Conservation (phyloP, 1,139 yeast genomes). For the Hansenula sp. region DNA sequence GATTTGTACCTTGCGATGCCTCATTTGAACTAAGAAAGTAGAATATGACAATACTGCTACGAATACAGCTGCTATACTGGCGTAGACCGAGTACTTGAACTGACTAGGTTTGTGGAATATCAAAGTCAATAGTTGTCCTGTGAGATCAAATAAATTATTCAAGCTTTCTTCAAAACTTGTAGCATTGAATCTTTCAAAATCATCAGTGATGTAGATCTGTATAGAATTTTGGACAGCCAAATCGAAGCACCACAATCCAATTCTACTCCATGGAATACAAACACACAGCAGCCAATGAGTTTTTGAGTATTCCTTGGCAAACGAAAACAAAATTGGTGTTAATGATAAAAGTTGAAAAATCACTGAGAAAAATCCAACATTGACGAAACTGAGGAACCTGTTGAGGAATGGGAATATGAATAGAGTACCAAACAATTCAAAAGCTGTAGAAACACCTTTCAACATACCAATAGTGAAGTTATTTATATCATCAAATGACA, state of each 20-base stretch:
- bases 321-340: slow-evolving; percentile 13
- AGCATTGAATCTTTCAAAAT: slow-evolving; percentile 26
- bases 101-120: slow-evolving; percentile 28
- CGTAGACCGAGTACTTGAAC: slow-evolving; percentile 26
- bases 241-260: slow-evolving; percentile 39
- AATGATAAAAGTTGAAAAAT: slow-evolving; percentile 19
- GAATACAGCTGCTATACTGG: slow-evolving; percentile 22
- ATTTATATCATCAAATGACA: slow-evolving; percentile 24
- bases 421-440: slow-evolving; percentile 28
- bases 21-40: slow-evolving; percentile 10
- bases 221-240: slow-evolving; percentile 29
- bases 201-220: slow-evolving; percentile 27
- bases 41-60: slow-evolving; percentile 20
- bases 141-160: slow-evolving; percentile 29
- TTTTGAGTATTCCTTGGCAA: slow-evolving; percentile 5
- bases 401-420: slow-evolving; percentile 26
- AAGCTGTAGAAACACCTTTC: slow-evolving; percentile 25
- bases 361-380: slow-evolving; percentile 28
- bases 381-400: slow-evolving; percentile 23
- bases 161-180: slow-evolving; percentile 32
- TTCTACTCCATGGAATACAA: slow-evolving; percentile 31
- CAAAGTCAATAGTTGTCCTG: slow-evolving; percentile 28
- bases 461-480: slow-evolving; percentile 28
- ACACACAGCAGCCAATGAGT: slow-evolving; percentile 19
- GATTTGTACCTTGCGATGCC: background rate